Conservation (phyloP, 1,284 basidiomycete genomes). For the Phellopilus nigrolimitatus region DNA sequence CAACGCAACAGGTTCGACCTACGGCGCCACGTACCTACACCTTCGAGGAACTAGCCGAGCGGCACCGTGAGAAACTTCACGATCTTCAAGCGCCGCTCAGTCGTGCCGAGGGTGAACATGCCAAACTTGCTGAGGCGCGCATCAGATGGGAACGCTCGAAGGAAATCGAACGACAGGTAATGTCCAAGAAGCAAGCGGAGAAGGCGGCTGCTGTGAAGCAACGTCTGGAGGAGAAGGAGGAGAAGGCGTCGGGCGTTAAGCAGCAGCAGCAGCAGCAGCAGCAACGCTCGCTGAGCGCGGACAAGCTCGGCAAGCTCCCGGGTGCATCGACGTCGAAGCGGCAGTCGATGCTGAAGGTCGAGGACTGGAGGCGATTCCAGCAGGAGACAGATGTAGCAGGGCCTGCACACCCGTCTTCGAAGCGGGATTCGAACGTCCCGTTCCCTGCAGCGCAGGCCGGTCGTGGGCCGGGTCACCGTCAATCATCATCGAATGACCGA, state of each 20-base stretch:
- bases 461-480: conserved; percentile 22
- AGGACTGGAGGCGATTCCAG: conserved; percentile 76
- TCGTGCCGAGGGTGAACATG: conserved; percentile 64
- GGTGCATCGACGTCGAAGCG: conserved; percentile 46
- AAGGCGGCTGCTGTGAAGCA: conserved; percentile 46
- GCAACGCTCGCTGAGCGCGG: conserved; percentile 51
- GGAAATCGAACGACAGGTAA: conserved; percentile 61
- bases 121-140: conserved; percentile 61
- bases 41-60: conserved; percentile 74
- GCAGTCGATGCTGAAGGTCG: conserved; percentile 70
- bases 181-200: conserved; percentile 65
- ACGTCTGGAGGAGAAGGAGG: conserved; percentile 42
- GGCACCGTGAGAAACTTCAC: conserved; percentile 76
- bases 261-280: conserved; percentile 47
- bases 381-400: conserved; percentile 32
- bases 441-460: conserved; percentile 31
- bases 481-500: conserved; percentile 22
- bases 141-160: conserved; percentile 73
- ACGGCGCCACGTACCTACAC: conserved; percentile 53
- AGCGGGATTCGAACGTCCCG: conserved; percentile 30
- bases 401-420: conserved; percentile 5
- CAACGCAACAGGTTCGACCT: conserved; percentile 43
- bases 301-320: conserved; percentile 45
- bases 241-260: conserved; percentile 27
- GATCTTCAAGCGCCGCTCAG: conserved; percentile 72